Base-by-base conservation (phyloP, 2,329 filamentous ascomycete genomes). In the Sarocladium brachiariae region DNA sequence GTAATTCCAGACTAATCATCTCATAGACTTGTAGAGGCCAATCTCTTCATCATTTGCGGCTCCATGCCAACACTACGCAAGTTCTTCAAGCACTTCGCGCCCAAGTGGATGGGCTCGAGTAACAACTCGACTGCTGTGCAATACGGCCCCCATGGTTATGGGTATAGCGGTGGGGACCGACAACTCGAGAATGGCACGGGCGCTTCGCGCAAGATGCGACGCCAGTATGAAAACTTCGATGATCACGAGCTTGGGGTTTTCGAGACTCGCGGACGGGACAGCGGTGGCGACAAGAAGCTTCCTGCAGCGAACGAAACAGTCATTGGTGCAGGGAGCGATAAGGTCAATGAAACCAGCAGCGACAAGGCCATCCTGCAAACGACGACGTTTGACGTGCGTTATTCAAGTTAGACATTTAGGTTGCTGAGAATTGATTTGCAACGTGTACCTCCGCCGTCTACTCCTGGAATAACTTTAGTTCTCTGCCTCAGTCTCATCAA, bases 1-100 rank as follows among this genome's bases (percentile, higher is more conserved):
- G 16, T 2, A 10, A 9, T 9, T 43, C 16, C 6, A 16, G n/a
- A 21, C 41, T 46, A 18, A 46, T 24, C 21, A 27, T 2, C 24
- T 25, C 25, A 3, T 30, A 69, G 65, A 10, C 61, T 69, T 47
- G 52, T 70, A 27, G 68, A 71, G 52, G 61, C 59, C 8, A 71
- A 70, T 51, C 59, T 71, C 1, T 64, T 70, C 49, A 58, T 71
- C 52, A 66, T 71, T 49, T 70, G 67, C 57, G 65, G 65, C 50
- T 70, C 65, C 43, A 63, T 70, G 52, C 66, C 67, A 1, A 70
- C 67, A 1, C 49, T 69, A 7, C 64, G 65, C 23, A 64, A 61
- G 39, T 69, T 69, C 56, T 61, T 67, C 50, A 57, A 58, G 23
- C 61, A 66, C 53, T 56, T 67, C 13, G 59, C 62, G 18, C 66